Evolutionary conservation across 768 basidiomycete species (phyloP).

Genomic region (Termitomyces sp.): DNA sequence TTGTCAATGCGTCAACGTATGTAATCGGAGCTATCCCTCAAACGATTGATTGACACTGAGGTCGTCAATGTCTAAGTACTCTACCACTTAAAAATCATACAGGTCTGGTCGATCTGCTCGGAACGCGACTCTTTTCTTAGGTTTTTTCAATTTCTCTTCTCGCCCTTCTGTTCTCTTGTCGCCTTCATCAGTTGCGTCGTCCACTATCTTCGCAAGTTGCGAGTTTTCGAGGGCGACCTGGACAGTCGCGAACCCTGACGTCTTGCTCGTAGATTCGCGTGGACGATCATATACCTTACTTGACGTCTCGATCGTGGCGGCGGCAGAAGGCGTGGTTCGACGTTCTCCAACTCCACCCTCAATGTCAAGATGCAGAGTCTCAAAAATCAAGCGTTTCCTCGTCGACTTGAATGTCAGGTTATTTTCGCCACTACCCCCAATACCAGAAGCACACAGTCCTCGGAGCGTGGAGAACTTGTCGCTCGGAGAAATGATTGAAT

Average conservation of each 20-base stretch:
- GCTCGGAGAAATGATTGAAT: constrained; percentile 71
- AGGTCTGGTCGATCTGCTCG: constrained; percentile 60
- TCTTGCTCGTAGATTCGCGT: constrained; percentile 6
- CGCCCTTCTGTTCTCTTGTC: constrained; percentile 10
- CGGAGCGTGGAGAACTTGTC: constrained; percentile 81
- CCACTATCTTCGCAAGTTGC: constrained; percentile 1
- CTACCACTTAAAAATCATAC: constrained; percentile 60
- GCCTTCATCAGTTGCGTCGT: constrained; percentile 3
- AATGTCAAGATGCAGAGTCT: constrained; percentile 84
- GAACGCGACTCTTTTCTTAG: constrained; percentile 67
- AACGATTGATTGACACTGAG: constrained; percentile 1
- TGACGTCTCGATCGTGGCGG: constrained; percentile 11
- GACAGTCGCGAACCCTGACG: constrained; percentile 29
- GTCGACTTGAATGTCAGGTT: constrained; percentile 94
- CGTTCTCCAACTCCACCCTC: constrained; percentile 83
- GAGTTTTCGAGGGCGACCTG: constrained; percentile 38
- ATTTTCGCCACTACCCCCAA: constrained; percentile 81
- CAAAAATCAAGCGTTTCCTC: constrained; percentile 80
- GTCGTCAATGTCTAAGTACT: neutral
- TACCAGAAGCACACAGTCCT: constrained; percentile 58
- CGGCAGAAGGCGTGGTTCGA: constrained; percentile 47
- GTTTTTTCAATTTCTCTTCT: constrained; percentile 34
- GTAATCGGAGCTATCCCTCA: neutral
- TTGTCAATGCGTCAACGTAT: neutral
- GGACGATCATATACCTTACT: constrained; percentile 8